Evolutionary conservation across 768 basidiomycete genomes (phyloP).

Genomic region (Mycena crocata): DNA sequence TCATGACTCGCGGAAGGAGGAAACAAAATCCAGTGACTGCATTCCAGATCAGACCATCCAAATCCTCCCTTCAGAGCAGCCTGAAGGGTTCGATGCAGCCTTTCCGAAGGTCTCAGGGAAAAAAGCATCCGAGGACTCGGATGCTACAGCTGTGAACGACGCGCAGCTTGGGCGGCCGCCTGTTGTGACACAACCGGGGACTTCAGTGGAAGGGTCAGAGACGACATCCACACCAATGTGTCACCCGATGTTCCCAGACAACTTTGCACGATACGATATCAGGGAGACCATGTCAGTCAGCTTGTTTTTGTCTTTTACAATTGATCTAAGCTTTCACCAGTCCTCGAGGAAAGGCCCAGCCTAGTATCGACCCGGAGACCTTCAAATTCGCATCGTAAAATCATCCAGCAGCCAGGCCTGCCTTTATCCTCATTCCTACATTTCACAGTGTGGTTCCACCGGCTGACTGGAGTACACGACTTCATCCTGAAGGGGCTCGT

Average conservation of each 20-base stretch:
- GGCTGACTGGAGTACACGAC: conserved; percentile 7
- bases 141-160: too few species aligned
- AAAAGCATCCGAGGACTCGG: too few species aligned
- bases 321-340: background rate
- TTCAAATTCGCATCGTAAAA: conserved; percentile 7
- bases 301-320: background rate
- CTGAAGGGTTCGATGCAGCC: too few species aligned
- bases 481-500: conserved; percentile 32
- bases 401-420: background rate
- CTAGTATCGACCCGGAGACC: background rate
- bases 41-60: too few species aligned
- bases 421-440: background rate
- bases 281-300: conserved; percentile 13
- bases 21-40: too few species aligned
- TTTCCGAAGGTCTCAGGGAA: too few species aligned
- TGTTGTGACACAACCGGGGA: too few species aligned
- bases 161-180: too few species aligned
- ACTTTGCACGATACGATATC: background rate
- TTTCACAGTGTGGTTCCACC: background rate
- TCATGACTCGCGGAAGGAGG: too few species aligned
- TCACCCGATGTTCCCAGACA: conserved; percentile 15
- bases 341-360: background rate
- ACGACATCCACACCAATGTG: too few species aligned
- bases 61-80: too few species aligned
- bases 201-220: too few species aligned